phyloP scores from a whole-genome alignment of 1,139 yeast genomes.

The Zygotorulaspora mrakii region DNA sequence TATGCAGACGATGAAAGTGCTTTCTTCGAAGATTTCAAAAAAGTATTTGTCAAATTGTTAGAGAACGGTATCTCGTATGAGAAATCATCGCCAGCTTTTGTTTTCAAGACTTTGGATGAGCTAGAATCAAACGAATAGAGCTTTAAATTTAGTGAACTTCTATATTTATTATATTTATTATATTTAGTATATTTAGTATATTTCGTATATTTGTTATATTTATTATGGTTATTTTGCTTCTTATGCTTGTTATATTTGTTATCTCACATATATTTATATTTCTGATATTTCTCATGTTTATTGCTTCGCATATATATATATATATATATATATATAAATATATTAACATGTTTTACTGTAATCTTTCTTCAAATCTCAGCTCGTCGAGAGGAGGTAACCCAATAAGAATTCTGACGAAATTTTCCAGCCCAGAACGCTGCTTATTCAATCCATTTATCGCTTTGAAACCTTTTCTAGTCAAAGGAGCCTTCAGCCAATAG shows the following conservation, averaged over 20 bases:
- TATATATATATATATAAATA: constrained; percentile 5
- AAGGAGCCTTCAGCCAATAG: constrained; percentile 96
- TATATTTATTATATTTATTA: constrained; percentile 1
- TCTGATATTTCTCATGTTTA: no score
- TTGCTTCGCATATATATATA: constrained; percentile 9
- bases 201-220: no score
- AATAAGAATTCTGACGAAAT: constrained; percentile 81
- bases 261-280: no score
- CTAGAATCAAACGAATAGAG: constrained; percentile 38
- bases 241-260: no score
- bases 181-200: constrained; percentile 4
- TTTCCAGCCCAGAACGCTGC: constrained; percentile 90
- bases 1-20: constrained; percentile 69
- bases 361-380: constrained; percentile 89
- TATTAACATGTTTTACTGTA: constrained; percentile 33
- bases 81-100: constrained; percentile 43
- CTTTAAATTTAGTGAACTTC: not conserved
- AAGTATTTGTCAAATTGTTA: constrained; percentile 63
- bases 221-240: no score
- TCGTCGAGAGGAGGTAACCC: constrained; percentile 90
- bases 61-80: constrained; percentile 72
- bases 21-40: constrained; percentile 69
- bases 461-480: constrained; percentile 85
- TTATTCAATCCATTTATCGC: constrained; percentile 92
- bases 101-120: constrained; percentile 69